Percentiles rank a stretch among this genome's conserved stretches.
Conservation (phyloP, 2,329 filamentous ascomycete species). For the Sporothrix curviconia region DNA sequence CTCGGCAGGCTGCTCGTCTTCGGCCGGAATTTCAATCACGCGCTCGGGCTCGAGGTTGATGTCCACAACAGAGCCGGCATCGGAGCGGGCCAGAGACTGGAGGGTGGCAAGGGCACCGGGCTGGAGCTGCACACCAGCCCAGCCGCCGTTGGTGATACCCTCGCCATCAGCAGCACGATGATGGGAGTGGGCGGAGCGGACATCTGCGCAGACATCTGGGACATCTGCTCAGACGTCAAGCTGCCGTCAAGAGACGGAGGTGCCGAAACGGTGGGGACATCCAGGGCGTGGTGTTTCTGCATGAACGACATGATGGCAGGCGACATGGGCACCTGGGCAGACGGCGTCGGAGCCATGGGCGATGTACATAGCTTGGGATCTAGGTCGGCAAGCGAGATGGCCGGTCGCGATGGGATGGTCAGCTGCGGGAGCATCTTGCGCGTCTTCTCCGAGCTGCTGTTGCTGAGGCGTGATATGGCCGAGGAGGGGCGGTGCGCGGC, state of each 20-base stretch:
- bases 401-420: conserved; percentile 42
- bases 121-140: conserved; percentile 69
- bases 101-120: conserved; percentile 75
- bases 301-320: conserved; percentile 69
- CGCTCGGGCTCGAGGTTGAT: conserved; percentile 56
- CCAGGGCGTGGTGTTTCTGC: conserved; percentile 52
- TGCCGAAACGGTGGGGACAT: conserved; percentile 67
- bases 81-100: conserved; percentile 59
- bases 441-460: conserved; percentile 26
- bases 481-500: conserved; percentile 22
- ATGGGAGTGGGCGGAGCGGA: conserved; percentile 83
- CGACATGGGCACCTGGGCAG: conserved; percentile 66
- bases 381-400: conserved; percentile 29
- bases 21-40: conserved; percentile 43
- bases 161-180: conserved; percentile 49
- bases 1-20: conserved; percentile 14
- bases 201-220: conserved; percentile 45
- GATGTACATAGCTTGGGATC: conserved; percentile 45
- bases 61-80: conserved; percentile 45
- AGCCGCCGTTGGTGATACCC: conserved; percentile 49
- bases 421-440: conserved; percentile 40
- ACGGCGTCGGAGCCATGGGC: conserved; percentile 57
- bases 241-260: conserved; percentile 88
- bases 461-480: neutral
- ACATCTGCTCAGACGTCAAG: conserved; percentile 79